Evolutionary conservation across 768 basidiomycete genomes (phyloP).

Genomic region (Coprinellus aureogranulatus): DNA sequence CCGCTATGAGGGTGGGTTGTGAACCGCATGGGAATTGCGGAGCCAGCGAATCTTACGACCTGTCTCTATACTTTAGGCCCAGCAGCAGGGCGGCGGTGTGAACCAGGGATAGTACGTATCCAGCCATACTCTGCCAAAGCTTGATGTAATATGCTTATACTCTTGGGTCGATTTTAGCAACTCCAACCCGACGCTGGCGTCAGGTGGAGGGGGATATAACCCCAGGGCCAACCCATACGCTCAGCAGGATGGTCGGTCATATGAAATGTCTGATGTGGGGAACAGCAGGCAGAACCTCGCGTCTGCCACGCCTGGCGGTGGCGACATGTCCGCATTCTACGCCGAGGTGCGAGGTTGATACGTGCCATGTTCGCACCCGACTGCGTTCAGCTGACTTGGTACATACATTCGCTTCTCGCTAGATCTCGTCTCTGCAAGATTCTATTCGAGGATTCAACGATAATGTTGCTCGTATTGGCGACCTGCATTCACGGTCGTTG

Average conservation of each 20-base stretch:
- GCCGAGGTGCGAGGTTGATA: conserved; percentile 52
- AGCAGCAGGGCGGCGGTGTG: conserved; percentile 53
- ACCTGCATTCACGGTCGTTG: conserved; percentile 71
- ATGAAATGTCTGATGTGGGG: conserved; percentile 72
- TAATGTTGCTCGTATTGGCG: conserved; percentile 66
- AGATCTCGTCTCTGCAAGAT: conserved; percentile 81
- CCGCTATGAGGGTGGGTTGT: conserved; percentile 71
- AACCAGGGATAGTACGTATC: conserved; percentile 46
- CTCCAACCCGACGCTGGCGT: conserved; percentile 69
- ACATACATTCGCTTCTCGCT: too few species aligned
- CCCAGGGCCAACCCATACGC: conserved; percentile 63
- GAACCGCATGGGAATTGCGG: conserved; percentile 8
- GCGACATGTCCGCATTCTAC: conserved; percentile 69
- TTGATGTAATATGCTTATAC: not conserved
- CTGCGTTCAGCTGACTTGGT: conserved; percentile 1
- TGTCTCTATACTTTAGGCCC: conserved; percentile 48
- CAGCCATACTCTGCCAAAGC: not conserved
- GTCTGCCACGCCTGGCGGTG: conserved; percentile 33
- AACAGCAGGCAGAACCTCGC: conserved; percentile 55
- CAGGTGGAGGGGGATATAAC: conserved; percentile 45
- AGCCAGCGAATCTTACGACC: conserved; percentile 13
- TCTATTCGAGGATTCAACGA: conserved; percentile 62
- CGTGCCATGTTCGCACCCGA: not conserved
- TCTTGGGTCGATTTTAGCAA: conserved; percentile 32
- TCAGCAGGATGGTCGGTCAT: conserved; percentile 60